Evolutionary conservation across 2,329 filamentous ascomycete species (phyloP).

Genomic region (Colletotrichum tabaci): DNA sequence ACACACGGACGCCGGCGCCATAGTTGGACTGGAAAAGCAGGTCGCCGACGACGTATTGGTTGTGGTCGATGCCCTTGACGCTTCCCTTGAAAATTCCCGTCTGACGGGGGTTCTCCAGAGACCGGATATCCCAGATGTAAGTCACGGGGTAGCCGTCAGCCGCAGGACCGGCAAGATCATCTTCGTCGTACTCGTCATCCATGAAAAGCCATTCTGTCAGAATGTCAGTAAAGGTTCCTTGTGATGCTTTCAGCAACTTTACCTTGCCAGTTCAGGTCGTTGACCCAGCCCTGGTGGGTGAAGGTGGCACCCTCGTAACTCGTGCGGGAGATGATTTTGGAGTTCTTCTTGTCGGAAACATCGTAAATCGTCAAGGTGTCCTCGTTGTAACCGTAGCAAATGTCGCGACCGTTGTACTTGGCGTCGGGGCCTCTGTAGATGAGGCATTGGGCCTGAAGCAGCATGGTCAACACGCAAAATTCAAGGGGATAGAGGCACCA

Average conservation of each 20-base stretch:
- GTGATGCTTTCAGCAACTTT: slow-evolving; percentile 44
- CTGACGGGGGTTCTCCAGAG: slow-evolving; percentile 57
- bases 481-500: not conserved
- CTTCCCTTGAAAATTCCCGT: slow-evolving; percentile 58
- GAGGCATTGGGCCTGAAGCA: slow-evolving; percentile 66
- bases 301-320: slow-evolving; percentile 70
- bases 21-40: slow-evolving; percentile 63
- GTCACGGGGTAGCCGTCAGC: slow-evolving; percentile 61
- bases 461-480: not conserved
- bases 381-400: slow-evolving; percentile 70
- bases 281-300: slow-evolving; percentile 70
- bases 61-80: slow-evolving; percentile 60
- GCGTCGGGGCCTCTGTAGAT: slow-evolving; percentile 65
- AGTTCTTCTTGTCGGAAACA: slow-evolving; percentile 63
- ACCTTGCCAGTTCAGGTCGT: slow-evolving; percentile 58
- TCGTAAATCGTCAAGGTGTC: slow-evolving; percentile 67
- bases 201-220: slow-evolving; percentile 54
- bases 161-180: slow-evolving; percentile 54
- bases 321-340: slow-evolving; percentile 65
- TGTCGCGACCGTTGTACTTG: slow-evolving; percentile 61
- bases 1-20: slow-evolving; percentile 57
- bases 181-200: slow-evolving; percentile 67
- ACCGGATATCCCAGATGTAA: slow-evolving; percentile 64
- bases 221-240: not conserved
- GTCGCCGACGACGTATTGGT: slow-evolving; percentile 60